These are phyloP conservation scores for Quercus ilex DNA, from an alignment of 306 rosid species.

Conservation along the genomic window DNA sequence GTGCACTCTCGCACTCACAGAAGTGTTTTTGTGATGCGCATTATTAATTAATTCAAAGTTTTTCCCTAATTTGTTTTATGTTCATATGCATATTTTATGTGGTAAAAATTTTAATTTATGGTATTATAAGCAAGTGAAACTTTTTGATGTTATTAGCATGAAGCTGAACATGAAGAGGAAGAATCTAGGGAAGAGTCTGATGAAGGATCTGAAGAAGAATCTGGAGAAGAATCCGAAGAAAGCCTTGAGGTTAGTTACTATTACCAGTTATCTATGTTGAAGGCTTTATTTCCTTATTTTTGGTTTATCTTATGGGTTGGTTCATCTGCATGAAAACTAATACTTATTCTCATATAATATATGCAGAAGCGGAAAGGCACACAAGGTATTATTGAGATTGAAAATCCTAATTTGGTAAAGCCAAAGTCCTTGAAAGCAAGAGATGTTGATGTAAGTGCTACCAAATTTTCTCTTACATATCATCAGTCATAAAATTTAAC, in stretches of 20 bases:
- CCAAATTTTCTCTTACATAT: not conserved
- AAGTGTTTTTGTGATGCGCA: not conserved
- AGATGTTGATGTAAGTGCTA: conserved; percentile 69
- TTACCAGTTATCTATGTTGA: not conserved
- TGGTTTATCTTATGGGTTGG: not conserved
- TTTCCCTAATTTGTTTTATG: not conserved
- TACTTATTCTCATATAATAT: conserved; percentile 19
- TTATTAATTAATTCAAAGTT: not conserved
- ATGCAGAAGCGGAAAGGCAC: conserved; percentile 76
- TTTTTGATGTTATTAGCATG: conserved; percentile 47
- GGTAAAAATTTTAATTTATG: conserved; percentile 1
- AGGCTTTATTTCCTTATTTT: not conserved
- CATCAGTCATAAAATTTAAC: conserved; percentile 3
- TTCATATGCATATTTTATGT: not conserved
- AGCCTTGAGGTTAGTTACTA: conserved; percentile 29
- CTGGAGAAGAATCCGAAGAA: conserved; percentile 11
- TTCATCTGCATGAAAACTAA: not conserved
- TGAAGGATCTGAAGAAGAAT: conserved; percentile 49
- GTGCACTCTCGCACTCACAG: not conserved
- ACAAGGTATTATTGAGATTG: conserved; percentile 84
- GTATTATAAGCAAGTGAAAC: conserved; percentile 13
- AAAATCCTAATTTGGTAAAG: conserved; percentile 87
- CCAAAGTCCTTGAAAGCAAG: conserved; percentile 67
- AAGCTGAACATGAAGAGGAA: conserved; percentile 52
- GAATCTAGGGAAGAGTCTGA: conserved; percentile 52